Evolutionary conservation across 345 rosid species (phyloP), one percentile per base, ranked within the genome.

Genomic region (Anastatica hierochuntica): DNA sequence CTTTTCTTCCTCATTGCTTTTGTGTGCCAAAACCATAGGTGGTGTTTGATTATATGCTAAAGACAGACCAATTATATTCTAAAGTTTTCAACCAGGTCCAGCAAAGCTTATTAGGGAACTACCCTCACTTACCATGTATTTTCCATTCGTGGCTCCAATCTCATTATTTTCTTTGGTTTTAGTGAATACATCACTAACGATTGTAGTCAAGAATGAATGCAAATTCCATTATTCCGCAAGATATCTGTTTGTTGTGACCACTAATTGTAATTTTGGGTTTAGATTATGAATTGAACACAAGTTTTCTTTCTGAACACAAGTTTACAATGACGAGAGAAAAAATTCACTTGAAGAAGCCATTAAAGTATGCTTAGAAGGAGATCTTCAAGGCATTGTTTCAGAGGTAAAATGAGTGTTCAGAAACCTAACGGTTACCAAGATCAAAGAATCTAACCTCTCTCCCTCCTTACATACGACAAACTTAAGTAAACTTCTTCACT

Each of bases 11-110:
- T 31, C 40, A 16, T 62, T 47, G 8, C 12, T 57, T 31, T 10
- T 8, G 17, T 42, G 21, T 21, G 57, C n/a, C n/a, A n/a, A 35
- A 36, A 50, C 42, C 39, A 4, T 40, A 83, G 85, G 94, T 88
- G 21, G 90, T 92, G 12, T 77, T 52, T 34, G 78, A 72, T 27
- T 69, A 53, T n/a, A n/a, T 68, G 94, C 73, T 8, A 57, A 73
- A 36, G 79, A 63, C 10, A 77, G 97, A 52, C 82, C 90, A 23
- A 72, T 88, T 51, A 76, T 85, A 49, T 92, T 92, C 76, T 92
- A 97, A 27, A 72, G 78, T 13, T 92, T 92, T 68, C 96, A 92
- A 7, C 98, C 98, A 3, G 97, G 85, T 61, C 95, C 97, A 1
- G 97, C 90, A 4, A 39, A 73, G 29, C 83, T 88, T 7, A 31